Conservation (phyloP, 345 rosid genomes). For the sweet orange (Citrus sinensis) region DNA sequence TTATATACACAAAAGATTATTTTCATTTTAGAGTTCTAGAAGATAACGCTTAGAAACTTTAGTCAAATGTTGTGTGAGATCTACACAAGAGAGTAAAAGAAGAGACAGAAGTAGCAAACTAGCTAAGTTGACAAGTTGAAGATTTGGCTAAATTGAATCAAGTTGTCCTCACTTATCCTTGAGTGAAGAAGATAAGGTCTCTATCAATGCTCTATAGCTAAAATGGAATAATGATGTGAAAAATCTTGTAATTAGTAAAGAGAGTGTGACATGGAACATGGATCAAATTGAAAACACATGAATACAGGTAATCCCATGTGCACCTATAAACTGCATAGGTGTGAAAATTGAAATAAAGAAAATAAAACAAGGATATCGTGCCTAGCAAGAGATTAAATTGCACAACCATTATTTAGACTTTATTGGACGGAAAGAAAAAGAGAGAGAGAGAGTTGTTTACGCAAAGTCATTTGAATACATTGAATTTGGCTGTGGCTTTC, state of each 20-base stretch:
- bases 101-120: neutral
- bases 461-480: slow-evolving; percentile 50
- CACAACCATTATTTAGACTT: no score
- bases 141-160: neutral
- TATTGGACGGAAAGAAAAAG: no score
- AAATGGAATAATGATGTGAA: neutral
- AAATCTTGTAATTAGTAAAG: neutral
- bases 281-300: slow-evolving; percentile 4
- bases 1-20: no score
- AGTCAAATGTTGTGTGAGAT: neutral
- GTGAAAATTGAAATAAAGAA: neutral
- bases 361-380: neutral
- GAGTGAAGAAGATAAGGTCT: no score
- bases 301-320: slow-evolving; percentile 9
- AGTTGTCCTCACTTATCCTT: no score
- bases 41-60: neutral
- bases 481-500: slow-evolving; percentile 42
- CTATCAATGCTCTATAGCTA: neutral
- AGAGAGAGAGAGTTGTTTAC: slow-evolving; percentile 46
- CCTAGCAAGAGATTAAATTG: neutral
- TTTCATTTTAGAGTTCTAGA: neutral
- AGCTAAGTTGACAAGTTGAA: neutral
- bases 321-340: neutral
- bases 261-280: neutral
- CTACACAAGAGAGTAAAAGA: neutral